Base-by-base conservation (phyloP, 78 protist species). In the Dictyostelium citrinum region DNA sequence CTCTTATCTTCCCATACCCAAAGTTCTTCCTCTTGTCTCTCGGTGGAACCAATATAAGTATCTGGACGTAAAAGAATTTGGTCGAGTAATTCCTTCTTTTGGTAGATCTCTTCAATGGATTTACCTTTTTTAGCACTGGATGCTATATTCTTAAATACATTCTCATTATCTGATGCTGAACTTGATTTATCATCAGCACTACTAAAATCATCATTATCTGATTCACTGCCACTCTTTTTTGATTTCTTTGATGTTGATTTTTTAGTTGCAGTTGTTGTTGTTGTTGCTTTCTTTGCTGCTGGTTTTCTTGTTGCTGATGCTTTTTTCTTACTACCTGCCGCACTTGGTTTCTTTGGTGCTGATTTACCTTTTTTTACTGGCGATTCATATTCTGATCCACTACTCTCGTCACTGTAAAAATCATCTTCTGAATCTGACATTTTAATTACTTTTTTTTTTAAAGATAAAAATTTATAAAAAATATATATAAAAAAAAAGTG, bases 21-120 rank as follows among this genome's bases (percentile, higher is more conserved):
- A 82, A 93, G 12, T 43, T 71, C 55, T 46, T 90, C 90, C 17
- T 95, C 90, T 49, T 22, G 39, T 45, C n/a, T 77, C 78, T 96
- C 96, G 0, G 80, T 68, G 8, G 96, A 71, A 20, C 99, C 99
- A 29, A 99, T 93, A 96, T 99, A 99, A 77, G 98, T 98, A 85
- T 99, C 99, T 2, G 99, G 99, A 10, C 99, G 90, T 14, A 82
- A 80, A 1, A 99, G 94, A 27, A 98, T 94, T 67, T 99, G 99
- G 60, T 99, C 99, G 8, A 71, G 91, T 82, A 84, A 99, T n/a
- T 98, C 95, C 17, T 90, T 90, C 90, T 86, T 94, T 81, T 91
- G 95, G 81, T 98, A 98, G 35, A 37, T 88, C 22, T 98, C 96
- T 78, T 97, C 97, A 7, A 79, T 31, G 3, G 96, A 17, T 39